Evolutionary conservation across 2,329 filamentous ascomycete species (phyloP), one percentile per base, ranked within the genome.

Genomic region (Microcyclospora tardicrescens): DNA sequence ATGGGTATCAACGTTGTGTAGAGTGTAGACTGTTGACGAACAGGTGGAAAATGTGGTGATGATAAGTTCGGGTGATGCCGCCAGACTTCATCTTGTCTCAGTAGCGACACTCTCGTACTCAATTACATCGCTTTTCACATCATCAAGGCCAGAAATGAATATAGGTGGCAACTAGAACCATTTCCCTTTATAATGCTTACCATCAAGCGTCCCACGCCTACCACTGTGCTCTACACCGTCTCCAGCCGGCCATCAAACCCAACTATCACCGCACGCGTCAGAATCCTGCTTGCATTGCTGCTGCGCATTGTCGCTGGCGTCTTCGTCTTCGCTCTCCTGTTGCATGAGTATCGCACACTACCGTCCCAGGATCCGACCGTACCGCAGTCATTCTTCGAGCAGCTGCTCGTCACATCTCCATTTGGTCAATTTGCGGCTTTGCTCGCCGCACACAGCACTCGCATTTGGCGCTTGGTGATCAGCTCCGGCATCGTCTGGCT

Each of bases 211-310:
- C 67, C 67, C 10, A 68, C 91, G 16, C 80, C 84, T 34, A 93
- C 86, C 2, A 94, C 91, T n/a, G 79, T 84, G 57, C 81, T 84
- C 49, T 96, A 89, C 69, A 93, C 82, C 24, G 84, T 95, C 40
- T 91, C 87, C 28, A 95, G 87, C 41, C 75, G 77, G 33, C 76
- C 82, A 10, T 55, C 60, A 10, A 62, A 61, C 28, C 59, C 58
- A 9, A 71, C 65, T 12, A 52, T 71, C 27, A 53, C 67, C 11
- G 63, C 69, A 10, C 65, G 61, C 40, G 41, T 48, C 58, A 61
- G 43, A 13, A 43, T 19, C 41, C 41, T 30, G 13, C 39, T 68
- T 27, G 57, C 64, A 33, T 48, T 73, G 35, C 43, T 69, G 5
- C 41, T 68, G 2, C 66, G 72, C 13, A 45, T 67, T 2, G 3